A percentile compares a stretch with the other conserved stretches of the same genome.
phyloP scores from a whole-genome alignment of 2,329 filamentous ascomycete genomes.

The Botrytis aclada region DNA sequence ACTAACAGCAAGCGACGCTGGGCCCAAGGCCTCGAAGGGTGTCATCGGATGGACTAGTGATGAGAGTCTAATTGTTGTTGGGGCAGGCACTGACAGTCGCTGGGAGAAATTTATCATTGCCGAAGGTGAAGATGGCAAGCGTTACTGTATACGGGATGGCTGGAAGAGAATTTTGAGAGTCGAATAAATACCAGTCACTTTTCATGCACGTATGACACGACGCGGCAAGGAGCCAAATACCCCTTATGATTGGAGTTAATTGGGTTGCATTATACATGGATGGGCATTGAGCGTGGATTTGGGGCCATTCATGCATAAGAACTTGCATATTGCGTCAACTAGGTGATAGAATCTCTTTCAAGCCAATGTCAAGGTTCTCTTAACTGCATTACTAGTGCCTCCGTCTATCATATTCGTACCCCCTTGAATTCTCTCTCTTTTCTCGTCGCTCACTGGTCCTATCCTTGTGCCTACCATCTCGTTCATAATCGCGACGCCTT shows the following conservation, averaged over 20 bases:
- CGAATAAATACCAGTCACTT: background rate
- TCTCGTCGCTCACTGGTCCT: conserved; percentile 2
- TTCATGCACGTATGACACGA: background rate
- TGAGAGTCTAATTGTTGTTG: conserved; percentile 69
- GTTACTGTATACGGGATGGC: conserved; percentile 66
- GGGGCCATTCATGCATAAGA: background rate
- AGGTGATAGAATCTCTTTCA: background rate
- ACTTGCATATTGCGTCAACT: background rate
- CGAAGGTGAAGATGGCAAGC: conserved; percentile 65
- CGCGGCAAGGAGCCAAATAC: conserved; percentile 8
- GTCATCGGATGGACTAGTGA: conserved; percentile 82
- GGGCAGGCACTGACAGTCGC: conserved; percentile 73
- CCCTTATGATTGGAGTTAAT: conserved; percentile 14
- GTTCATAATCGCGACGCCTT: conserved; percentile 9
- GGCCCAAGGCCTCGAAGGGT: conserved; percentile 67
- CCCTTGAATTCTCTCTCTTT: conserved; percentile 25
- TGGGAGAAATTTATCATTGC: conserved; percentile 84
- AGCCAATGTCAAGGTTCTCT: background rate
- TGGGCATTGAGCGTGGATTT: background rate
- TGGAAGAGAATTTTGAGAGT: conserved; percentile 74
- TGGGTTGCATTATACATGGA: background rate
- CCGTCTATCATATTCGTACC: conserved; percentile 19
- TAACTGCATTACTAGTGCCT: conserved; percentile 20
- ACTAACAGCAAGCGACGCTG: conserved; percentile 43
- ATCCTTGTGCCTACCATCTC: background rate